phyloP scores from a whole-genome alignment of 495 filamentous ascomycete genomes.

The Trichoderma erinaceum region DNA sequence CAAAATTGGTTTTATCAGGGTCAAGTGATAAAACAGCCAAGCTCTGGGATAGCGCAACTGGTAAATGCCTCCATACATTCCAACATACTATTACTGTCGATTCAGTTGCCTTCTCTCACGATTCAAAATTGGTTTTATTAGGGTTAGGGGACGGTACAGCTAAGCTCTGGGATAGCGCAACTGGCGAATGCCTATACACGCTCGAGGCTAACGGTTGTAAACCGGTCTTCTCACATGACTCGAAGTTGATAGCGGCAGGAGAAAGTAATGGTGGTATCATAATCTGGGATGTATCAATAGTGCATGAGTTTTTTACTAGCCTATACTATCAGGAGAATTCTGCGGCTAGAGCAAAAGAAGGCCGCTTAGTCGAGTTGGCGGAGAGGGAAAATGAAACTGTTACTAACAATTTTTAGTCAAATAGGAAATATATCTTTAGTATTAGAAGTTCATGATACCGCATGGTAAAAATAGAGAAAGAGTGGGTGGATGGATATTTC shows the following conservation, averaged over 20 bases:
- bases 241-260: neutral
- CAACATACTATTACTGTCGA: neutral
- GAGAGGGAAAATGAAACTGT: too few relatives aligned
- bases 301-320: too few relatives aligned
- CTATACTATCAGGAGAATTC: too few relatives aligned
- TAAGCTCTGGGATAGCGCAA: neutral
- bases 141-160: neutral
- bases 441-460: too few relatives aligned
- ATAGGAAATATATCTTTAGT: too few relatives aligned
- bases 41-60: neutral
- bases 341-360: too few relatives aligned
- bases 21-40: neutral
- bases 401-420: too few relatives aligned
- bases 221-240: neutral
- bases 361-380: too few relatives aligned
- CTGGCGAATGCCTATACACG: neutral
- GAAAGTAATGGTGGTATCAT: neutral
- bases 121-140: neutral
- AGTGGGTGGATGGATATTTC: too few relatives aligned
- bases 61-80: neutral
- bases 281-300: neutral
- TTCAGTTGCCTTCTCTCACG: neutral
- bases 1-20: neutral
- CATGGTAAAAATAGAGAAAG: too few relatives aligned
- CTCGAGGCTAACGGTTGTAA: neutral